A percentile compares a stretch with the other conserved stretches of the same genome.
phyloP scores from a whole-genome alignment of 495 filamentous ascomycete genomes.

The Annulohypoxylon stygium region DNA sequence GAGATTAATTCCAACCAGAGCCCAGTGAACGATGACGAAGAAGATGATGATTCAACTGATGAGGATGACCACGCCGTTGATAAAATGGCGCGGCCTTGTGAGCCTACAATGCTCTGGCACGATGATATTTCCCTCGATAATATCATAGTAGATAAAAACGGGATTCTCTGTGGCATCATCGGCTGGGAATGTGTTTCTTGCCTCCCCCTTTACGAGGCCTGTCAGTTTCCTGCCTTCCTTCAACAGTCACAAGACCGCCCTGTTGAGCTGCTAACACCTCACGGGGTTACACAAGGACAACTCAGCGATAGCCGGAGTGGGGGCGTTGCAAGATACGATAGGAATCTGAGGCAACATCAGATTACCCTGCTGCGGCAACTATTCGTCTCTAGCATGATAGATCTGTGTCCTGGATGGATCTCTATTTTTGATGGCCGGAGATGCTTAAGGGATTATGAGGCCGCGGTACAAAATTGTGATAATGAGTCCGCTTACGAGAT shows the following conservation, averaged over 20 bases:
- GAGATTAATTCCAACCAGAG: neutral
- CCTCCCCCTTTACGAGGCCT: constrained; percentile 62
- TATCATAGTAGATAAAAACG: constrained; percentile 62
- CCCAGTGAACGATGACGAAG: neutral
- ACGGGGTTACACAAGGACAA: constrained; percentile 38
- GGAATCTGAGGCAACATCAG: constrained; percentile 52
- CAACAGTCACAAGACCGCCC: constrained; percentile 37
- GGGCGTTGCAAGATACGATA: constrained; percentile 12
- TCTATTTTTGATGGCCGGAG: constrained; percentile 22
- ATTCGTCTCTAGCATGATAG: constrained; percentile 53
- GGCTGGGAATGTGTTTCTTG: constrained; percentile 68
- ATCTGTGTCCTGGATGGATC: constrained; percentile 42
- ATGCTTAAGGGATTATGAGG: constrained; percentile 45
- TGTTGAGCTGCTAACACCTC: constrained; percentile 24
- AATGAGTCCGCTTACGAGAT: constrained; percentile 44
- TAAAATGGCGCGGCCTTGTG: constrained; percentile 33
- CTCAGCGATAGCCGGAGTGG: neutral
- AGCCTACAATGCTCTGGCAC: constrained; percentile 60
- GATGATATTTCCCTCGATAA: constrained; percentile 64
- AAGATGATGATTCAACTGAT: constrained; percentile 11
- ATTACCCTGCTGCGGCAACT: constrained; percentile 51
- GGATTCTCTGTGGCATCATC: constrained; percentile 60
- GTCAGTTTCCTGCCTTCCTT: constrained; percentile 62
- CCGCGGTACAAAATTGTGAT: constrained; percentile 48
- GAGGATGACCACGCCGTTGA: constrained; percentile 28